Base-by-base conservation (phyloP, 1,139 yeast genomes). In the Wickerhamomyces sp. region DNA sequence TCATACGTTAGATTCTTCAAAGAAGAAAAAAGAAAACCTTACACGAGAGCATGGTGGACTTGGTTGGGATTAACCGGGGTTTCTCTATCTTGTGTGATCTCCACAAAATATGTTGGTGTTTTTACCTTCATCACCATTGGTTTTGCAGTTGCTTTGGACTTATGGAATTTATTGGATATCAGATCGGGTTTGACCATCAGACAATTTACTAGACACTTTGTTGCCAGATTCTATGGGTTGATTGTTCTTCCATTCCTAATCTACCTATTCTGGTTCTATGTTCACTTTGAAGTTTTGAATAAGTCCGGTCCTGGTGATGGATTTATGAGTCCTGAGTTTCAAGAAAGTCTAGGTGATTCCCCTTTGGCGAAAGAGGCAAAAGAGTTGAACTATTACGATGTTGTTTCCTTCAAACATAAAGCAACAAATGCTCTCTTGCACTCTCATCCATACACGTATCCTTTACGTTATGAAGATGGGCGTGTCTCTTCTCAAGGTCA, bases 231-330 rank as follows among this genome's bases (percentile, higher is more conserved):
- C 31, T 75, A 82, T 62, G 76, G 85, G 2, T 76, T 94, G 55
- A 78, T 93, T 50, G 72, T 88, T 13, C 67, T 90, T 32, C 99
- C 99, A 31, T 88, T 93, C 62, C 54, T 78, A 36, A 76, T 93
- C 56, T 94, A 88, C 64, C 72, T 94, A 60, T 84, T 81, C 61
- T 94, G 99, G 98, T 94, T 94, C 70, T 89, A 82, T 67, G 76
- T 91, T 47, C 99, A 94, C 66, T 93, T 94, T 66, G 76, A 81
- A 36, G 75, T 93, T 39, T 78, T 94, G 58, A 76, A 68, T 50
- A 82, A 79, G 57, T 90, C 98, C 1, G 99, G 99, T 33, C 94
- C 98, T 7, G 99, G 99, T 50, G 98, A 94, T 65, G 72, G 75
- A 7, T 91, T 91, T 65, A 94, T 94, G 99, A 79, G 94, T 15